phyloP scores from a whole-genome alignment of 2,329 filamentous ascomycete species.

The Scedosporium aurantiacum region DNA sequence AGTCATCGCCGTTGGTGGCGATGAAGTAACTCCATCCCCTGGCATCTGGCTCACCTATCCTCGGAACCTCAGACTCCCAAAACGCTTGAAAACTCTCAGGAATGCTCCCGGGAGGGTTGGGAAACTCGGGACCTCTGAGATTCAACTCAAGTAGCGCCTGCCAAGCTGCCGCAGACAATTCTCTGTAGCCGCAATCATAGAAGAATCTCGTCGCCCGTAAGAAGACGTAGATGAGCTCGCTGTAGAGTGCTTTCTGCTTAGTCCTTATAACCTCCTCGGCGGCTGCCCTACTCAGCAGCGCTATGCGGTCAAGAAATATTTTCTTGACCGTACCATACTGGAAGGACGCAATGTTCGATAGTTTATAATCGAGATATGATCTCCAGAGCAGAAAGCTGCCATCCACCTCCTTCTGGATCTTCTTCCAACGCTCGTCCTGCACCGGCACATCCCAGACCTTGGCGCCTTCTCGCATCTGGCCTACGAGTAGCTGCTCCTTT shows the following conservation, averaged over 20 bases:
- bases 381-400: constrained; percentile 59
- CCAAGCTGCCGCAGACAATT: constrained; percentile 70
- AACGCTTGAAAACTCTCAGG: constrained; percentile 51
- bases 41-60: constrained; percentile 64
- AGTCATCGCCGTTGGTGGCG: constrained; percentile 22
- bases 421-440: constrained; percentile 51
- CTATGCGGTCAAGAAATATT: constrained; percentile 44
- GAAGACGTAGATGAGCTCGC: constrained; percentile 53
- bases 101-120: background rate
- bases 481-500: constrained; percentile 51
- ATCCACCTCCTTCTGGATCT: constrained; percentile 41
- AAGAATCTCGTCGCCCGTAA: constrained; percentile 65
- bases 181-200: constrained; percentile 65
- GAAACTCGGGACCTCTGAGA: constrained; percentile 42
- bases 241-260: constrained; percentile 4
- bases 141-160: constrained; percentile 69
- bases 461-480: constrained; percentile 63
- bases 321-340: constrained; percentile 54
- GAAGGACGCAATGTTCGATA: constrained; percentile 57
- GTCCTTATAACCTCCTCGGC: background rate
- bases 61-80: constrained; percentile 75
- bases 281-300: background rate
- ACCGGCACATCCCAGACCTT: constrained; percentile 60
- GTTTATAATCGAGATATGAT: constrained; percentile 59
- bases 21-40: constrained; percentile 57